These are phyloP conservation scores for Diplocarpon rosae DNA, from an alignment of 2,329 filamentous ascomycete species.

Conservation along the genomic window DNA sequence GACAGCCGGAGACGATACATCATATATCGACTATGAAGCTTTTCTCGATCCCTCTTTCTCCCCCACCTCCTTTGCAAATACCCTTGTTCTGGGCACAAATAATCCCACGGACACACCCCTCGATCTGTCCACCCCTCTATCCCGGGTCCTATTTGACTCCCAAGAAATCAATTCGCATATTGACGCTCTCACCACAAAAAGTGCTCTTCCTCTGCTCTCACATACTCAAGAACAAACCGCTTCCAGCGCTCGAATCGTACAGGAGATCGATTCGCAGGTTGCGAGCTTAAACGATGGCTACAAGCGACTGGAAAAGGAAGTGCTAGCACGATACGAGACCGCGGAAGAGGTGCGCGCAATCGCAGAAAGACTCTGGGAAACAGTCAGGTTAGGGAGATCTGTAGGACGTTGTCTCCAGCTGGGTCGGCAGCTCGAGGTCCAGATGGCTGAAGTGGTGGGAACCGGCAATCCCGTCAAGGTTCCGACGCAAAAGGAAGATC, in stretches of 20 bases:
- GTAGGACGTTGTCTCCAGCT: constrained; percentile 72
- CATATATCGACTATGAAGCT: constrained; percentile 92
- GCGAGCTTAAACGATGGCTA: constrained; percentile 75
- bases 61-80: constrained; percentile 74
- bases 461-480: constrained; percentile 28
- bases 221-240: constrained; percentile 66
- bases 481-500: constrained; percentile 45
- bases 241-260: constrained; percentile 60
- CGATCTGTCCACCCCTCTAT: constrained; percentile 88
- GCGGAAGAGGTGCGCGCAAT: constrained; percentile 74
- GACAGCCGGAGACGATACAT: constrained; percentile 41
- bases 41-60: constrained; percentile 80
- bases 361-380: constrained; percentile 69
- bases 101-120: constrained; percentile 81
- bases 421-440: constrained; percentile 77
- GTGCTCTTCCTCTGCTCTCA: constrained; percentile 67
- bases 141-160: constrained; percentile 87
- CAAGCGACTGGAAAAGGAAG: constrained; percentile 73
- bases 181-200: constrained; percentile 75
- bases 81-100: constrained; percentile 80
- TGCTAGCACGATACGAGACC: constrained; percentile 72
- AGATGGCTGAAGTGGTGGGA: constrained; percentile 55
- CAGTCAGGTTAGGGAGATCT: constrained; percentile 63
- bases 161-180: constrained; percentile 97
- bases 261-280: constrained; percentile 71